phyloP scores from a whole-genome alignment of 371 early-diverging fungal species.

The Actinomucor elegans region DNA sequence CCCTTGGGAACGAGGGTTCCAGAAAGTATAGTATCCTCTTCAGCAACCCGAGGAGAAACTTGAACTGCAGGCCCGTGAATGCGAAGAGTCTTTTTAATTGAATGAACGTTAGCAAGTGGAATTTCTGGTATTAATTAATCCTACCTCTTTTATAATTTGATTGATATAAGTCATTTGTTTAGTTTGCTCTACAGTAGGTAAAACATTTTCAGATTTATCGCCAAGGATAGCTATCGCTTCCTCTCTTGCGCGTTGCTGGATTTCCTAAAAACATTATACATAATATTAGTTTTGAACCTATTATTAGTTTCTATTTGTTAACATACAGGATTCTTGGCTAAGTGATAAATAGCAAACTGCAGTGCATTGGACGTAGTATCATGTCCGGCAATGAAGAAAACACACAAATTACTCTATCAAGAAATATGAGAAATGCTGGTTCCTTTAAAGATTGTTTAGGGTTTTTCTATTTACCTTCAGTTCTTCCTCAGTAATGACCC shows the following conservation, averaged over 20 bases:
- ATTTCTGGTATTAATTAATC: conserved; percentile 49
- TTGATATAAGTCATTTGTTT: conserved; percentile 43
- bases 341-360: conserved; percentile 12
- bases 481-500: conserved; percentile 5
- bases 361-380: conserved; percentile 20
- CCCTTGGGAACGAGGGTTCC: conserved; percentile 49
- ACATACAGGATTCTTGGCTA: conserved; percentile 27
- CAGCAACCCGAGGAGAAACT: conserved; percentile 9
- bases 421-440: too few relatives aligned
- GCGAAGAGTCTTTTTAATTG: conserved; percentile 13
- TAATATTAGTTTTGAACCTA: too few relatives aligned
- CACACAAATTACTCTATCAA: conserved; percentile 7
- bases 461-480: conserved; percentile 15
- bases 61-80: conserved; percentile 8
- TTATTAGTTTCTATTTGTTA: conserved; percentile 26
- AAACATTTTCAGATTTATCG: conserved; percentile 1
- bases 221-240: conserved; percentile 12
- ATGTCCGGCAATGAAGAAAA: conserved; percentile 2
- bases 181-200: conserved; percentile 38
- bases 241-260: conserved; percentile 19
- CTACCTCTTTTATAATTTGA: conserved; percentile 34
- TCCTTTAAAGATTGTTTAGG: too few relatives aligned
- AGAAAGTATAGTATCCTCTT: conserved; percentile 39
- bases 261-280: conserved; percentile 12
- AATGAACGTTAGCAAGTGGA: conserved; percentile 21